Evolutionary conservation across 2,329 filamentous ascomycete species (phyloP).

Genomic region (Phoma sp.): DNA sequence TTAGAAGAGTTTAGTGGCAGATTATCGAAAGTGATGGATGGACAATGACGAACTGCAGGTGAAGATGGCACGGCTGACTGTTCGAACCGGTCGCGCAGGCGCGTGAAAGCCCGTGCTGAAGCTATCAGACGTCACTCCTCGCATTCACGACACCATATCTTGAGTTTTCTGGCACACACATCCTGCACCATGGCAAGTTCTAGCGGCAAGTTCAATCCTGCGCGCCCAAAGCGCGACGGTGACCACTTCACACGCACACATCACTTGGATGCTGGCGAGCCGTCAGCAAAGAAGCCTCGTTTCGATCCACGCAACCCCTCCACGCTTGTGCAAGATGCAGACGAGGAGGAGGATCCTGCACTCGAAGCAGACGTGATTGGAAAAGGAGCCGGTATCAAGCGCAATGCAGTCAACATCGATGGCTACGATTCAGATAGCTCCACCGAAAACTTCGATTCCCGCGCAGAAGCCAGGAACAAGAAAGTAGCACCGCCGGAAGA

Average conservation of each 20-base stretch:
- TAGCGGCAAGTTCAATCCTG: slow-evolving; percentile 54
- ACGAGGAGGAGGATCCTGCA: slow-evolving; percentile 75
- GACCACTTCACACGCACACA: slow-evolving; percentile 81
- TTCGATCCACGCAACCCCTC: slow-evolving; percentile 97
- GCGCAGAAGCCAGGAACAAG: slow-evolving; percentile 66
- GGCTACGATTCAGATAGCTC: slow-evolving; percentile 95
- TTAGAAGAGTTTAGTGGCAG: slow-evolving; percentile 3
- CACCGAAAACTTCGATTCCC: slow-evolving; percentile 84
- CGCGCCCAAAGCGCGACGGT: slow-evolving; percentile 81
- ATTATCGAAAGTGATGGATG: slow-evolving; percentile 12
- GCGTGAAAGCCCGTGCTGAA: slow-evolving; percentile 10
- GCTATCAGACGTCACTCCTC: slow-evolving; percentile 18
- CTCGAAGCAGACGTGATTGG: slow-evolving; percentile 94
- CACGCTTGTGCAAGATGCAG: slow-evolving; percentile 81
- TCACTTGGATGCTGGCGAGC: slow-evolving; percentile 64
- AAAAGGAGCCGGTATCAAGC: slow-evolving; percentile 74
- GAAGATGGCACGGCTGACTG: slow-evolving; percentile 28
- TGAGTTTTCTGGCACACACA: not conserved
- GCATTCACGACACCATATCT: not conserved
- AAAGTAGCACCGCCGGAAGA: slow-evolving; percentile 62
- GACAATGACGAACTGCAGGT: slow-evolving; percentile 26
- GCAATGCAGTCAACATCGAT: slow-evolving; percentile 93
- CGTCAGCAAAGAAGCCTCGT: slow-evolving; percentile 75
- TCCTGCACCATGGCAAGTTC: slow-evolving; percentile 36
- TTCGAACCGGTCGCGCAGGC: slow-evolving; percentile 24